These are phyloP conservation scores for Neofusicoccum ribis DNA, from an alignment of 2,329 filamentous ascomycete genomes.

Conservation along the genomic window DNA sequence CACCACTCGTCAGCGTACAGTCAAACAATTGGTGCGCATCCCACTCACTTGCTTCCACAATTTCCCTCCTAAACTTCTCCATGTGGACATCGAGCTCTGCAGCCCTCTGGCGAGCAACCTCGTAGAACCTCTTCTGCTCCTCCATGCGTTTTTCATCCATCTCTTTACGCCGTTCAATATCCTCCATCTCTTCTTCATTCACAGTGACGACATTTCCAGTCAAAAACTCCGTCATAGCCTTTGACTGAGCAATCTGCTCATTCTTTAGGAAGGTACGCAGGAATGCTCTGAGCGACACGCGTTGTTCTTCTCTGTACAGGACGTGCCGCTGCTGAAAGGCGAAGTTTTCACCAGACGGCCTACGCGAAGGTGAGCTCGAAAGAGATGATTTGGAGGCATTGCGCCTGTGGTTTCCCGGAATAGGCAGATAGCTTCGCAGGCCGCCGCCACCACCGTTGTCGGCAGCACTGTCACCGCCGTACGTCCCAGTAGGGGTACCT, in stretches of 20 bases:
- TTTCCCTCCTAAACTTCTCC: constrained; percentile 73
- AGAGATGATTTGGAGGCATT: constrained; percentile 42
- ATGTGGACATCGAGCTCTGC: constrained; percentile 96
- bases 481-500: constrained; percentile 42
- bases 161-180: constrained; percentile 75
- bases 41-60: constrained; percentile 69
- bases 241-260: constrained; percentile 77
- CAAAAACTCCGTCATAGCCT: constrained; percentile 82
- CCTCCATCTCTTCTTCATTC: constrained; percentile 78
- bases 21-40: constrained; percentile 18
- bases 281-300: constrained; percentile 88
- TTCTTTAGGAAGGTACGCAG: constrained; percentile 84
- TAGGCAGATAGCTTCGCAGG: constrained; percentile 45
- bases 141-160: constrained; percentile 87
- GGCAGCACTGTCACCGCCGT: constrained; percentile 1
- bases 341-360: constrained; percentile 25
- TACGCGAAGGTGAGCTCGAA: constrained; percentile 24
- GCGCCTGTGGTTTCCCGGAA: constrained; percentile 38
- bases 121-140: constrained; percentile 92
- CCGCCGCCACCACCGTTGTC: constrained; percentile 38
- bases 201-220: constrained; percentile 69
- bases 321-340: constrained; percentile 49
- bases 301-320: constrained; percentile 83
- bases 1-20: constrained; percentile 40
- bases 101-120: constrained; percentile 86